Base-by-base conservation (phyloP, 179 eudicot genomes). In the Camellia oleifera region DNA sequence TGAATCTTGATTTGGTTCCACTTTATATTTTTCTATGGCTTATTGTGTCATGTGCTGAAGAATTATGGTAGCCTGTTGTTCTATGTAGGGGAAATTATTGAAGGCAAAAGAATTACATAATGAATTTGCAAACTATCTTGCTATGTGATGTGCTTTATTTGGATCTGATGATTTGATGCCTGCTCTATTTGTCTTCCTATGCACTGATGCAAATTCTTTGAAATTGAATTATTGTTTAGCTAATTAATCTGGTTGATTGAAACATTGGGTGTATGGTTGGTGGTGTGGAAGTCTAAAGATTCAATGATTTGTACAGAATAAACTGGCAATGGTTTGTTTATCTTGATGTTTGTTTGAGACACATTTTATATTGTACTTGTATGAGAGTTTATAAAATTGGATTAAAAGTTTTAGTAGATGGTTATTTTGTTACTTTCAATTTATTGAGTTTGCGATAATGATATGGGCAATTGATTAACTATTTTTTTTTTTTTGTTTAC, bases 211-310 rank as follows among this genome's bases (percentile, higher is more conserved):
- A 77, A 3, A 42, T 5, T 40, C 10, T 45, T 10, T 56, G 77
- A 4, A 57, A 73, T 15, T 62, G 46, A 48, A 40, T 42, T 42
- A 44, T 42, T 67, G 4, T 23, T 63, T 26, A 13, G 57, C 14
- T 75, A 48, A 52, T 63, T 60, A 77, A 65, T 77, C 80, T 60
- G 23, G 20, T 12, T 20, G 62, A 61, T 18, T 77, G 69, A 6
- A 40, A 71, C 74, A 81, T 79, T 82, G 68, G 66, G 4, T 81
- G 62, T 83, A 83, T 87, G 79, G 75, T 68, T 81, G 56, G 78
- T 88, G 18, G 56, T 77, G 63, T 63, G 26, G 18, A 42, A 63
- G 56, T 23, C 14, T 50, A 77, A 18, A 46, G 54, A 64, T 64
- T 9, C 14, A 68, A 44, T 14, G 66, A 7, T 26, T 72, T 52